Evolutionary conservation across 805 yeast species (phyloP).

Genomic region (Teunomyces gatunensis): DNA sequence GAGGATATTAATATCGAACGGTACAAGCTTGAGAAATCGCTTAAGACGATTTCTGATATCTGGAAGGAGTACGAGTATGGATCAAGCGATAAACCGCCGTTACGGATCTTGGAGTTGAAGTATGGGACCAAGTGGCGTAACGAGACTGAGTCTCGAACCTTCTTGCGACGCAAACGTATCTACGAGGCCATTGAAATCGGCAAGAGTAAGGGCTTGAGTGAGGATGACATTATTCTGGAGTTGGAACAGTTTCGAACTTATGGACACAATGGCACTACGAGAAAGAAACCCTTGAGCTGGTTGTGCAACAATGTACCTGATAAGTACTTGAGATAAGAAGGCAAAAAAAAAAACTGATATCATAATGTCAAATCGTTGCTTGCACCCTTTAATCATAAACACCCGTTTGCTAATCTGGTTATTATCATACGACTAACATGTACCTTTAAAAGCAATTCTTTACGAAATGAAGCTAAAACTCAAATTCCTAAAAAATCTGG

Average conservation of each 20-base stretch:
- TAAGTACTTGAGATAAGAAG: slow-evolving; percentile 6
- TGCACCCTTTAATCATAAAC: too few species aligned
- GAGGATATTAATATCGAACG: not conserved
- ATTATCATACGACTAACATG: too few species aligned
- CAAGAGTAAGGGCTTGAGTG: slow-evolving; percentile 39
- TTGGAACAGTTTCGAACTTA: slow-evolving; percentile 45
- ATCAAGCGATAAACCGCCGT: slow-evolving; percentile 49
- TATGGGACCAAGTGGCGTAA: slow-evolving; percentile 57
- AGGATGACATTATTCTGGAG: slow-evolving; percentile 43
- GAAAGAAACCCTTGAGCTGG: slow-evolving; percentile 24
- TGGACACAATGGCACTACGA: slow-evolving; percentile 38
- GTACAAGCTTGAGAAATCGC: slow-evolving; percentile 12
- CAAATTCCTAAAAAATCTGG: too few species aligned
- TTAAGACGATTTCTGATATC: slow-evolving; percentile 33
- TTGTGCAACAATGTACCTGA: slow-evolving; percentile 14
- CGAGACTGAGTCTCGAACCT: slow-evolving; percentile 53
- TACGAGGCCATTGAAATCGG: slow-evolving; percentile 57
- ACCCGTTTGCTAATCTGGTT: too few species aligned
- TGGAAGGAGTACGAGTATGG: slow-evolving; percentile 60
- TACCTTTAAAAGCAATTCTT: too few species aligned
- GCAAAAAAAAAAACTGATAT: not conserved
- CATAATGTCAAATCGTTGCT: not conserved
- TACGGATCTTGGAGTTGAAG: slow-evolving; percentile 45
- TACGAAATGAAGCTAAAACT: too few species aligned
- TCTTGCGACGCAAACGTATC: slow-evolving; percentile 50